phyloP scores from a whole-genome alignment of 176 grass and related monocot species.

The Microstegium vimineum region DNA sequence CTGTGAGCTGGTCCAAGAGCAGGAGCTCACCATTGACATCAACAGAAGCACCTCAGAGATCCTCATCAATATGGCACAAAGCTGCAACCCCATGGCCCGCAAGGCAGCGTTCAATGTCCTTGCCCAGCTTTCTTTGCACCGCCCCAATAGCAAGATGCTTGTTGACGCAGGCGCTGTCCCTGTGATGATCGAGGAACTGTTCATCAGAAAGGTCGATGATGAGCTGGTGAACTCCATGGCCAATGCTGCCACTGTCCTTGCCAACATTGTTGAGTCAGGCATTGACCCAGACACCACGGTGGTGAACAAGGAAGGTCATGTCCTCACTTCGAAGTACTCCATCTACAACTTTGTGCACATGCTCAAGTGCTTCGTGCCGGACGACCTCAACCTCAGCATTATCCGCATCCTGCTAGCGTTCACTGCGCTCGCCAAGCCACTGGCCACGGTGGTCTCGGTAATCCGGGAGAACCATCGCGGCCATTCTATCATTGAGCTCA shows the following conservation, averaged over 20 bases:
- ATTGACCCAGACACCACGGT: conserved; percentile 52
- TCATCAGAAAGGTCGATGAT: conserved; percentile 48
- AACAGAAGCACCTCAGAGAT: conserved; percentile 42
- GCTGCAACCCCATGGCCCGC: conserved; percentile 31
- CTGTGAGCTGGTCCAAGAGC: conserved; percentile 57
- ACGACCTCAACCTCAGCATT: conserved; percentile 64
- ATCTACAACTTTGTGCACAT: conserved; percentile 81
- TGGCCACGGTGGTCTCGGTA: conserved; percentile 49
- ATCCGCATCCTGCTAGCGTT: conserved; percentile 57
- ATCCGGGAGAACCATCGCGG: conserved; percentile 55
- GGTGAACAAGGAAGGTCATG: conserved; percentile 91
- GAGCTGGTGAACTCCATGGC: conserved; percentile 53
- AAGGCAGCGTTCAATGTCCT: conserved; percentile 60
- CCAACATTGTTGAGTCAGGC: conserved; percentile 64
- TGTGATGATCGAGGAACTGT: conserved; percentile 66
- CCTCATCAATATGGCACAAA: conserved; percentile 57
- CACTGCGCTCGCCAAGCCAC: conserved; percentile 37
- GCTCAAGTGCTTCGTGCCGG: conserved; percentile 64
- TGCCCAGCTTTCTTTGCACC: conserved; percentile 71
- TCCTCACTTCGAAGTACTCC: conserved; percentile 76
- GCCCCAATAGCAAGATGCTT: conserved; percentile 54
- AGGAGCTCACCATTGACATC: conserved; percentile 62
- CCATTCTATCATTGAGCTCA: conserved; percentile 59
- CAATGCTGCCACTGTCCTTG: conserved; percentile 50
- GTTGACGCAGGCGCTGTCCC: conserved; percentile 46